Evolutionary conservation across 2,329 filamentous ascomycete genomes (phyloP).

Genomic region (Fusarium sp.): DNA sequence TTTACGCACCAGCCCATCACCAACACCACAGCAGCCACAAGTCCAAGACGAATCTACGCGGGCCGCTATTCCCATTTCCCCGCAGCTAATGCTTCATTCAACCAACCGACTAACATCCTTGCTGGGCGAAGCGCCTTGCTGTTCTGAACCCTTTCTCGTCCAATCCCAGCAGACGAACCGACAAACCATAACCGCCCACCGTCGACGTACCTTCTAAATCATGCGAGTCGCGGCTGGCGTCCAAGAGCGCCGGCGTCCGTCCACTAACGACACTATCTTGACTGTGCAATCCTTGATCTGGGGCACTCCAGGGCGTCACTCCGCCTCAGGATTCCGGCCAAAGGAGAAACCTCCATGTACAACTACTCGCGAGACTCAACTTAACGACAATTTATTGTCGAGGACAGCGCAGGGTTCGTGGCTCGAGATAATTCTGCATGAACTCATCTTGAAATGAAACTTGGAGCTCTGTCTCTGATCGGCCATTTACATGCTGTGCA

Average conservation of each 20-base stretch:
- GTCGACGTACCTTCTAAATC: neutral
- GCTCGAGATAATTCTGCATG: neutral
- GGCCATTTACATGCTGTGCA: conserved; percentile 15
- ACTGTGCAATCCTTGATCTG: neutral
- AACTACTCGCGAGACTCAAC: neutral
- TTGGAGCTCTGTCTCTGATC: conserved; percentile 3
- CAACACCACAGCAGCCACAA: neutral
- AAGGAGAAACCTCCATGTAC: neutral
- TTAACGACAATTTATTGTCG: neutral
- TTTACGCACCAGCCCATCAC: neutral
- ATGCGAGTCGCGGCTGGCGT: neutral
- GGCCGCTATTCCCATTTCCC: neutral
- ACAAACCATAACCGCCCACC: neutral
- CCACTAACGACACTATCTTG: neutral
- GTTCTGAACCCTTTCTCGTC: neutral
- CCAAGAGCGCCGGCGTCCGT: neutral
- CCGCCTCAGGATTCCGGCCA: neutral
- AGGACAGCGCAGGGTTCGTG: neutral
- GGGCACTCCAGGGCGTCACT: neutral
- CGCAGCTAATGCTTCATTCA: neutral
- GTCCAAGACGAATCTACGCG: neutral
- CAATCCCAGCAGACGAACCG: neutral
- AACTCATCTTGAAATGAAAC: neutral
- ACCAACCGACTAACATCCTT: conserved; percentile 5
- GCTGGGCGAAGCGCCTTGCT: conserved; percentile 1